Conservation (phyloP, 768 basidiomycete species). For the Nevesoporus exiguus region DNA sequence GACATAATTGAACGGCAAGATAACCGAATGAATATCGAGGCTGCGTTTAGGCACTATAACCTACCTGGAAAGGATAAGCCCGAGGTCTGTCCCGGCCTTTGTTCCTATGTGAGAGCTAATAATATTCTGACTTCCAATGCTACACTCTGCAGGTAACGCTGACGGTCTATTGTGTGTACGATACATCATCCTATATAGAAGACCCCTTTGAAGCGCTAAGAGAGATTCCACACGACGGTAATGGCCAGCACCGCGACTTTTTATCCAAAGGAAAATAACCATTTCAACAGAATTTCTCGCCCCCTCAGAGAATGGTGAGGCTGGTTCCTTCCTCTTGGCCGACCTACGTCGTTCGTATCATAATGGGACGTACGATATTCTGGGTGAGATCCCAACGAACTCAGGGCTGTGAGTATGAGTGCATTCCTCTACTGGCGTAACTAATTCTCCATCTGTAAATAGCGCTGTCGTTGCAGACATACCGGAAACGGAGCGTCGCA, state of each 20-base stretch:
- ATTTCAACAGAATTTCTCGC: background rate
- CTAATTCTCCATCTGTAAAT: background rate
- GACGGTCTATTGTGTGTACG: constrained; percentile 4
- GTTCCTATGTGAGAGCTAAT: background rate
- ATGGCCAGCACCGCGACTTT: too few species aligned
- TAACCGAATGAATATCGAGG: constrained; percentile 6
- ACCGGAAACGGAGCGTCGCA: background rate
- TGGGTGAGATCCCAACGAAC: background rate
- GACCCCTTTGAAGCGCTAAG: background rate
- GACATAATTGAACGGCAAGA: background rate
- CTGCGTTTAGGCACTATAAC: constrained; percentile 3
- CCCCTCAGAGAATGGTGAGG: background rate
- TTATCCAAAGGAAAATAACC: too few species aligned
- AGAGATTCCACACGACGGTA: background rate
- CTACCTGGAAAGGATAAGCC: background rate
- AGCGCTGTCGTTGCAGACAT: background rate
- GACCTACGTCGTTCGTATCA: background rate
- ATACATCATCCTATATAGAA: background rate
- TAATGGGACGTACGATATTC: constrained; percentile 2
- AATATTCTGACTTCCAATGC: background rate
- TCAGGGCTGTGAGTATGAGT: background rate
- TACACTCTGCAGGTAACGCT: background rate
- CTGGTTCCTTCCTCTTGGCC: background rate
- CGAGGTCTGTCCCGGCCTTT: background rate
- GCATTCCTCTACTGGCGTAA: background rate